These are phyloP conservation scores for Salvia rosmarinus DNA, from an alignment of 257 asterid genomes.

Conservation along the genomic window DNA sequence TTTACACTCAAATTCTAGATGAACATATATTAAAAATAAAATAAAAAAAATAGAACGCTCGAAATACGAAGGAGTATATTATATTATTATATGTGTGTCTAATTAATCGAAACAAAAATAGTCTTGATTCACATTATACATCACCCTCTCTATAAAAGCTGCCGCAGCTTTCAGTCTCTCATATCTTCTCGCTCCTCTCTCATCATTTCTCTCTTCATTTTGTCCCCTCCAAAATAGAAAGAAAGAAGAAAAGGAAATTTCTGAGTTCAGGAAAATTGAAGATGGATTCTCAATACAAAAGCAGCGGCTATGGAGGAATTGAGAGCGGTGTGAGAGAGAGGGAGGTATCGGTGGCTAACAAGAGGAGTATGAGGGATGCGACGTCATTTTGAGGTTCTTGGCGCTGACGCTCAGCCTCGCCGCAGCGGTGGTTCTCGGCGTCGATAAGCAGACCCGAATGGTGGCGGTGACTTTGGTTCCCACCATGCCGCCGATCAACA, in stretches of 20 bases:
- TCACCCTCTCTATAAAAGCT: constrained; percentile 24
- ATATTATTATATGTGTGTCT: too few species aligned
- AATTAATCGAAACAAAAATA: constrained; percentile 9
- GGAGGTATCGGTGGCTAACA: constrained; percentile 47
- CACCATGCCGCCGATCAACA: constrained; percentile 54
- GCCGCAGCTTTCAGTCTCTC: neutral
- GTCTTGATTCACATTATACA: neutral
- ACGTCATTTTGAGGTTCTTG: constrained; percentile 55
- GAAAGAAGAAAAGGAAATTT: too few species aligned
- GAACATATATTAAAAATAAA: too few species aligned
- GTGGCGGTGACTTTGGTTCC: constrained; percentile 48
- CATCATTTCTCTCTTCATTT: neutral
- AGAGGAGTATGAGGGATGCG: constrained; percentile 45
- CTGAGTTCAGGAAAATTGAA: neutral
- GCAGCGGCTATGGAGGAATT: constrained; percentile 23
- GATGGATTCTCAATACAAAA: constrained; percentile 46
- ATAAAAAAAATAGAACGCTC: too few species aligned
- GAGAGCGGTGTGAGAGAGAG: constrained; percentile 35
- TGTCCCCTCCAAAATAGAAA: neutral
- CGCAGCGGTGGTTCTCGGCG: constrained; percentile 66
- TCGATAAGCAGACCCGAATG: constrained; percentile 47
- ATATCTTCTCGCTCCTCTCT: constrained; percentile 3
- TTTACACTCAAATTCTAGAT: too few species aligned
- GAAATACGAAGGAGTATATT: too few species aligned
- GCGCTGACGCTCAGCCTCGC: constrained; percentile 47